Evolutionary conservation across 129 eudicot genomes (phyloP), one percentile per base, ranked within the genome.

Genomic region (Centrapalus pauciflorus): DNA sequence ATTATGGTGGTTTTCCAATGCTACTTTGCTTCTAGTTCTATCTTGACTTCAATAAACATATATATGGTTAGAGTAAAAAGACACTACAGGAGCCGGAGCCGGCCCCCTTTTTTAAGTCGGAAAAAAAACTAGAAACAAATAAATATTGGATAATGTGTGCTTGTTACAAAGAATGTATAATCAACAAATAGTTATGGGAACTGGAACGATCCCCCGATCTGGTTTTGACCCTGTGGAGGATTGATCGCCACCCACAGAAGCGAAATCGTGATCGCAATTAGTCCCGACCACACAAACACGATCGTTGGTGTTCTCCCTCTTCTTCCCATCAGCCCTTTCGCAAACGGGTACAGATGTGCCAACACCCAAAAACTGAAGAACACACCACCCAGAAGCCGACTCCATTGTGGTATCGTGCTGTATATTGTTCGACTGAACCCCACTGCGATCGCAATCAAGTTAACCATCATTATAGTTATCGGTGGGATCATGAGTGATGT

Each of bases 311-410:
- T 84, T 64, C 87, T 76, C n/a, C 90, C 90, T 66, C 90, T 67
- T 70, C 87, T 76, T 37, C 90, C 90, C 87, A 84, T 84, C 0
- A 84, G 71, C 62, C 90, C 90, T 41, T 84, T 84, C 0, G 90
- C 90, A 17, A 84, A 84, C 0, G 90, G 90, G 59, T 78, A 84
- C 35, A 84, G 37, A 67, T 84, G 90, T 19, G 87, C 86, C 82
- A 84, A 68, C 12, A 84, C 90, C 90, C 90, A 84, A 46, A 84
- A 81, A 65, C 90, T 84, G 35, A 84, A 84, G 45, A 84, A 84
- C 28, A 84, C 90, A 13, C 90, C 90, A 0, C 90, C 90, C 35
- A 84, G 32, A 63, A 84, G 38, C 7, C 82, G 86, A 29, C 90
- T 84, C 90, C 90, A 84, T 25, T 84, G 82, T 27, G 87, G 84